Conservation (phyloP, 2,329 filamentous ascomycete species). For the Cytospora leucostoma region DNA sequence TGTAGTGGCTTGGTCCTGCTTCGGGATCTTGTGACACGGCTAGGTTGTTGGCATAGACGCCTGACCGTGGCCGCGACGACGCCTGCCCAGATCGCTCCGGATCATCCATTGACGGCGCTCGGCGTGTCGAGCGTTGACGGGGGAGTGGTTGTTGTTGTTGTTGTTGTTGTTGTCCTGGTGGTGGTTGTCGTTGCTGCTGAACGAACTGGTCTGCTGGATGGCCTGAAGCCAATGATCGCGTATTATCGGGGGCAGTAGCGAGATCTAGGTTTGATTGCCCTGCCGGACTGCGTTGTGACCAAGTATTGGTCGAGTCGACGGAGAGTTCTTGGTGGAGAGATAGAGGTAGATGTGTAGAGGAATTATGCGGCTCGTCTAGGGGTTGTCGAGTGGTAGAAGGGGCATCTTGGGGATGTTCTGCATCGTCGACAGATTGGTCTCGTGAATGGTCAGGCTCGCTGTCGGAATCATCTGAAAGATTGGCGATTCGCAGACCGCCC, state of each 20-base stretch:
- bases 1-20: slow-evolving; percentile 37
- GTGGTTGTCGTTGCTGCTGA: not conserved
- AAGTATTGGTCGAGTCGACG: slow-evolving; percentile 10
- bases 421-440: slow-evolving; percentile 39
- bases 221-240: slow-evolving; percentile 30
- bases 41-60: slow-evolving; percentile 34
- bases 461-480: slow-evolving; percentile 73
- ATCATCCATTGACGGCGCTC: slow-evolving; percentile 12
- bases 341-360: slow-evolving; percentile 27
- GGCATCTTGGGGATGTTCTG: slow-evolving; percentile 34
- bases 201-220: slow-evolving; percentile 3
- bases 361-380: slow-evolving; percentile 14
- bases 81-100: slow-evolving; percentile 25
- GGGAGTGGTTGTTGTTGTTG: not conserved
- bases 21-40: slow-evolving; percentile 38
- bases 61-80: slow-evolving; percentile 38
- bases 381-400: slow-evolving; percentile 29
- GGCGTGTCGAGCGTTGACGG: slow-evolving; percentile 25
- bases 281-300: slow-evolving; percentile 11
- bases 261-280: slow-evolving; percentile 6
- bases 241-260: slow-evolving; percentile 22
- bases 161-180: not conserved
- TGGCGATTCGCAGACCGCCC: slow-evolving; percentile 93
- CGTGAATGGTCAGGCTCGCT: slow-evolving; percentile 35
- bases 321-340: slow-evolving; percentile 19